Conservation (phyloP, 2,329 filamentous ascomycete genomes). For the Lecanicillium sp. region DNA sequence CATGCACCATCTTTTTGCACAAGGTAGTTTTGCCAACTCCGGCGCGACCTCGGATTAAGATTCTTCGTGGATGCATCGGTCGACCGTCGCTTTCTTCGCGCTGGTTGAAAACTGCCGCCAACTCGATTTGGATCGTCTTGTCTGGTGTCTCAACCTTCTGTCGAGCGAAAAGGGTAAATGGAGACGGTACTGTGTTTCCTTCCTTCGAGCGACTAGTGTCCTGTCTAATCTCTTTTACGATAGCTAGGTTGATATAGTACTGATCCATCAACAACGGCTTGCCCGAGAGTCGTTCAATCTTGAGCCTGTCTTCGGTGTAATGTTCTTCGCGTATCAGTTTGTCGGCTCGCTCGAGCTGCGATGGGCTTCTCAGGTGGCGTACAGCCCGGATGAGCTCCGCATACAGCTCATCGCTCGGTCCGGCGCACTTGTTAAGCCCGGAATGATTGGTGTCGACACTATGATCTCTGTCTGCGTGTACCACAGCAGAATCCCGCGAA, state of each 20-base stretch:
- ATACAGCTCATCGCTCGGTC: slow-evolving; percentile 7
- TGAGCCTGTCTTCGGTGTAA: slow-evolving; percentile 17
- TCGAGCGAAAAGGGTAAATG: slow-evolving; percentile 19
- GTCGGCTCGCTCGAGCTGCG: slow-evolving; percentile 11
- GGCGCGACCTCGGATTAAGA: slow-evolving; percentile 27
- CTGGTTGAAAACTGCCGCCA: slow-evolving; percentile 19
- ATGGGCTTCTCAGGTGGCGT: neutral
- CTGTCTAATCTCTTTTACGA: slow-evolving; percentile 18
- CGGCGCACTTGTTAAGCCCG: slow-evolving; percentile 12
- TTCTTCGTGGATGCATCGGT: slow-evolving; percentile 15
- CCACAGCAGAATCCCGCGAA: slow-evolving; percentile 7
- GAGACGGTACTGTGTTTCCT: slow-evolving; percentile 9
- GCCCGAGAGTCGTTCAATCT: slow-evolving; percentile 26
- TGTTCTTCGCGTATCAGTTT: slow-evolving; percentile 14
- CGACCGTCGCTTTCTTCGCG: slow-evolving; percentile 12
- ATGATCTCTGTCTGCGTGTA: neutral
- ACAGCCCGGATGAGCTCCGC: neutral
- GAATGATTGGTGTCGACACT: slow-evolving; percentile 13
- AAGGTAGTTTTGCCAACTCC: slow-evolving; percentile 32
- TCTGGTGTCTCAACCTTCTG: slow-evolving; percentile 18
- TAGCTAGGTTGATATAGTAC: slow-evolving; percentile 31
- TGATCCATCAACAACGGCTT: slow-evolving; percentile 22
- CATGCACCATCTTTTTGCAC: slow-evolving; percentile 31
- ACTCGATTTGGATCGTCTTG: slow-evolving; percentile 13
- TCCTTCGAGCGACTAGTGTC: slow-evolving; percentile 3